Base-by-base conservation (phyloP, 306 rosid species). In the Amphicarpaea edgeworthii region DNA sequence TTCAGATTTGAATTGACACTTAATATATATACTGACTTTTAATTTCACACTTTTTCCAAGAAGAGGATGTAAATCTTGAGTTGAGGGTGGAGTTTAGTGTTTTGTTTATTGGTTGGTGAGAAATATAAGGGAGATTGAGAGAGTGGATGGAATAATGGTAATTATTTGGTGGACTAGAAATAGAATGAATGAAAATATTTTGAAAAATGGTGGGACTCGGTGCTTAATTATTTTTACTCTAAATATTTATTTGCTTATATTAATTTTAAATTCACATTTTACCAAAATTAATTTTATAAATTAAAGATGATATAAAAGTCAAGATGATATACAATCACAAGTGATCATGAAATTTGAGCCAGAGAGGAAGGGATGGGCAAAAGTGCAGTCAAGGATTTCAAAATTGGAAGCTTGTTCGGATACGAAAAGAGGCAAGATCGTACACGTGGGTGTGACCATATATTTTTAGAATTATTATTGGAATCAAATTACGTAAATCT, bases 401-500 rank as follows among this genome's bases (percentile, higher is more conserved):
- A 30, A 30, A 30, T 30, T 30, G 37, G 37, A 30, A 30, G 37
- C 37, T 30, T 30, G 7, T 30, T 30, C 37, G 37, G 37, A 30
- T 30, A 30, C 37, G 37, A 30, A 4, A 30, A 30, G 28, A 24
- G 28, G 37, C 37, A 30, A 30, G 37, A 30, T 5, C 37, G n/a
- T n/a, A n/a, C 37, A 30, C 37, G 5, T 30, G 6, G 37, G 90
- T 55, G 42, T 53, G 46, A 61, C 43, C 16, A 64, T 26, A 21
- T 65, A 12, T 53, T 12, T 9, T 59, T 30, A 45, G 7, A 42
- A 14, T 15, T 70, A 54, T 20, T 16, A 54, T 23, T 23, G 15
- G 42, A 73, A 80, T 76, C 40, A 41, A 78, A 79, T 82, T n/a
- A n/a, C n/a, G n/a, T 57, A 60, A 82, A 76, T 82, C 55, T 38